Conservation (phyloP, 495 filamentous ascomycete genomes). For the Neurospora discreta region DNA sequence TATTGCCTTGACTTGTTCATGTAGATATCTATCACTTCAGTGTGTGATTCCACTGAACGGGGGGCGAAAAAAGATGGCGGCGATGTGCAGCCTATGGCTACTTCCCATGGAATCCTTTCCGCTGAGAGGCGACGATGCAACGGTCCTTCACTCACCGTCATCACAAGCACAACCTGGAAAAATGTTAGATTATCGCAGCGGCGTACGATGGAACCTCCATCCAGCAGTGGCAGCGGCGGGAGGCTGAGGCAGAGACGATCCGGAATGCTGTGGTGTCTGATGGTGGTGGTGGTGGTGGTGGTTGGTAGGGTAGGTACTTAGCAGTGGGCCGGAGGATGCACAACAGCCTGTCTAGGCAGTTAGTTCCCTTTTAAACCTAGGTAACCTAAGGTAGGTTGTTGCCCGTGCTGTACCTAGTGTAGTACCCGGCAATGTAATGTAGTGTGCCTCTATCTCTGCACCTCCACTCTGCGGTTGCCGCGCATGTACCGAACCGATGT, state of each 20-base stretch:
- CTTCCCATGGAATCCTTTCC: not conserved
- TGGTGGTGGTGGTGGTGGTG: not conserved
- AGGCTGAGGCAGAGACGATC: not conserved
- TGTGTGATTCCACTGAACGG: too few relatives aligned
- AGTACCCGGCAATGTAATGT: not conserved
- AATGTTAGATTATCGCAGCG: not conserved
- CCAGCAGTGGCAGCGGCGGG: not conserved
- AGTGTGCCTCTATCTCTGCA: not conserved
- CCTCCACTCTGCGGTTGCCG: not conserved
- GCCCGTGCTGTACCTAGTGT: not conserved
- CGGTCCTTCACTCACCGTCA: not conserved
- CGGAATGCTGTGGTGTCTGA: not conserved
- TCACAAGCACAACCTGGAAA: not conserved
- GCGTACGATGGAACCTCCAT: not conserved
- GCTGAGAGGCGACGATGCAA: constrained; percentile 1
- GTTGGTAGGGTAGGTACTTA: not conserved
- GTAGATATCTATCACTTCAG: too few relatives aligned
- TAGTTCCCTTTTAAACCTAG: too few relatives aligned
- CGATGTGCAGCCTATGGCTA: constrained; percentile 3
- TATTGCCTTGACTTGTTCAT: not conserved
- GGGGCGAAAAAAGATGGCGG: constrained; percentile 1
- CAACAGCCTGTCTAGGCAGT: not conserved
- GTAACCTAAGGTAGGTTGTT: too few relatives aligned
- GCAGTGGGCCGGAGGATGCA: not conserved
- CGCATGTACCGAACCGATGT: not conserved